phyloP scores from a whole-genome alignment of 148 eudicot species.

The Talinum fruticosum region DNA sequence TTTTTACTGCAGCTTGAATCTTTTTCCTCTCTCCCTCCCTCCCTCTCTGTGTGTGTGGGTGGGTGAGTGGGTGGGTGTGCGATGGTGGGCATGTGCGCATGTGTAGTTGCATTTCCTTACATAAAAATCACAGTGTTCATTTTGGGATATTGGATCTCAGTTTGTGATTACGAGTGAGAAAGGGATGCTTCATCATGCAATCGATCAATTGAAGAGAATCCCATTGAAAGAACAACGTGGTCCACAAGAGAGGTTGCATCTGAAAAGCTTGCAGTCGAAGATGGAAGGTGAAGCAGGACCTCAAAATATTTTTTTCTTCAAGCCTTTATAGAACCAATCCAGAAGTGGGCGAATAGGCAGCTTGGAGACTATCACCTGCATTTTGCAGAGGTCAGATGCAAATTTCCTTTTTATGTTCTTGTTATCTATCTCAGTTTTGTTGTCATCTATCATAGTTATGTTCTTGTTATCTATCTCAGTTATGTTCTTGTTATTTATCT shows the following conservation, averaged over 20 bases:
- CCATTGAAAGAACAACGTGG: slow-evolving; percentile 94
- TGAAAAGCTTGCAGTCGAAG: slow-evolving; percentile 75
- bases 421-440: slow-evolving; percentile 11
- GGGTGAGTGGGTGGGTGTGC: too few relatives aligned
- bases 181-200: slow-evolving; percentile 75
- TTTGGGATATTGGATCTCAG: slow-evolving; percentile 38
- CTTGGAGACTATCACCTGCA: slow-evolving; percentile 85
- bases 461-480: slow-evolving; percentile 6
- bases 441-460: neutral
- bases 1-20: too few relatives aligned
- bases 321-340: slow-evolving; percentile 77
- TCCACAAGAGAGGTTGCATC: slow-evolving; percentile 85
- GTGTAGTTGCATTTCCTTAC: neutral
- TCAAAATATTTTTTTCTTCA: slow-evolving; percentile 70
- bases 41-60: too few relatives aligned
- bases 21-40: too few relatives aligned
- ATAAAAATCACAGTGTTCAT: neutral
- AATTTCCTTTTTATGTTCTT: neutral
- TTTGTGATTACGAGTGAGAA: slow-evolving; percentile 84
- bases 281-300: slow-evolving; percentile 60
- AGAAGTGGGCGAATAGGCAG: slow-evolving; percentile 88
- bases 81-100: too few relatives aligned
- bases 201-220: slow-evolving; percentile 78
- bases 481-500: slow-evolving; percentile 1
- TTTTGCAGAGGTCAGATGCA: slow-evolving; percentile 68